Evolutionary conservation across 768 basidiomycete genomes (phyloP).

Genomic region (Boletus rufocinnamomeus): DNA sequence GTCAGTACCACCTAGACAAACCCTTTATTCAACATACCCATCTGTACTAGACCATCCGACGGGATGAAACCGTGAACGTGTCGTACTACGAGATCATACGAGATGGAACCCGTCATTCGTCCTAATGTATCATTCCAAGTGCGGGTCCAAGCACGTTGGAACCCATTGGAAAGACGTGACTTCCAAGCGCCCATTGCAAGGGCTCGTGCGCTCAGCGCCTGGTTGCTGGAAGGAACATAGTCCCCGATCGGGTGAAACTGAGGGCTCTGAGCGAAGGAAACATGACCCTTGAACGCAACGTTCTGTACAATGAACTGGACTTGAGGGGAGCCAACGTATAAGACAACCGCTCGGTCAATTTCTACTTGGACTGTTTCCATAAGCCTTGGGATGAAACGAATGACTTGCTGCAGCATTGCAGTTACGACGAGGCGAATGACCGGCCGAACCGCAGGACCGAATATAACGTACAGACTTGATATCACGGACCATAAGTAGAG

Average conservation of each 20-base stretch:
- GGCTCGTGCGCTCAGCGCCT: conserved; percentile 38
- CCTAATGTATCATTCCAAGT: conserved; percentile 75
- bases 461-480: conserved; percentile 40
- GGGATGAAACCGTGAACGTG: conserved; percentile 48
- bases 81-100: conserved; percentile 50
- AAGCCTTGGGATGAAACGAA: conserved; percentile 67
- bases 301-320: conserved; percentile 52
- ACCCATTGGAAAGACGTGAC: conserved; percentile 56
- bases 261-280: conserved; percentile 56
- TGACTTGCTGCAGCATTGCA: conserved; percentile 54
- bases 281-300: conserved; percentile 52
- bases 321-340: conserved; percentile 52
- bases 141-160: conserved; percentile 64
- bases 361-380: conserved; percentile 71
- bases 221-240: conserved; percentile 14
- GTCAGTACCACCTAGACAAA: conserved; percentile 4
- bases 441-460: conserved; percentile 67
- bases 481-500: conserved; percentile 35
- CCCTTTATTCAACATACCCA: conserved; percentile 31
- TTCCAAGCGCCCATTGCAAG: conserved; percentile 62
- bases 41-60: conserved; percentile 17
- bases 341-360: conserved; percentile 54
- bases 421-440: conserved; percentile 57
- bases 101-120: conserved; percentile 56
- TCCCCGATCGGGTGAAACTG: conserved; percentile 25